Evolutionary conservation across 2,329 filamentous ascomycete species (phyloP).

Genomic region (Colletotrichum viniferum): DNA sequence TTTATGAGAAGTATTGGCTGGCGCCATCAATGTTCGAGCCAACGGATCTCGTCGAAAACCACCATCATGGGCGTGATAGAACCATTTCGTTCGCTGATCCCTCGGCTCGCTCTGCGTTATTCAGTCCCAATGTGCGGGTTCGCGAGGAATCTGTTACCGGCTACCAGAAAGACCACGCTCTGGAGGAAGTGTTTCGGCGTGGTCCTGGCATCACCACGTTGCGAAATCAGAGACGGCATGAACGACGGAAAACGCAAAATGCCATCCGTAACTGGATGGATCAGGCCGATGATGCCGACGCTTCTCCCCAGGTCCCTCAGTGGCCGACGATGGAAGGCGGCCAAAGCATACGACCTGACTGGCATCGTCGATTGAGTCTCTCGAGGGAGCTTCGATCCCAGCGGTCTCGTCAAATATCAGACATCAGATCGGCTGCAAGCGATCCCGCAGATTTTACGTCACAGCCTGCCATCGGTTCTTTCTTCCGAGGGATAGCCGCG

Average conservation of each 20-base stretch:
- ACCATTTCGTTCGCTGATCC: constrained; percentile 64
- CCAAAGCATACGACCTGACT: constrained; percentile 42
- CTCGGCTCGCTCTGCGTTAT: constrained; percentile 63
- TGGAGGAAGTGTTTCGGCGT: constrained; percentile 88
- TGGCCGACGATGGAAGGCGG: constrained; percentile 55
- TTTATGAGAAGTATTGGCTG: constrained; percentile 84
- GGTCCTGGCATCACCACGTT: constrained; percentile 69
- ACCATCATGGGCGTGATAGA: constrained; percentile 53
- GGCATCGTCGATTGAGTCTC: constrained; percentile 58
- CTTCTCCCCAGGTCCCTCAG: constrained; percentile 47
- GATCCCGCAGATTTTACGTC: constrained; percentile 69
- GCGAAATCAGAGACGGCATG: constrained; percentile 63
- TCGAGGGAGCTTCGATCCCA: constrained; percentile 50
- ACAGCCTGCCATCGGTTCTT: constrained; percentile 16
- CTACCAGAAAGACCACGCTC: constrained; percentile 84
- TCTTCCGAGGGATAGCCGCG: constrained; percentile 17
- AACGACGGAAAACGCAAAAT: constrained; percentile 76
- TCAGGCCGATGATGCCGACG: constrained; percentile 58
- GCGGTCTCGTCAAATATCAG: constrained; percentile 55
- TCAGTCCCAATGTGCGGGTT: constrained; percentile 74
- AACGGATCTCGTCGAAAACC: constrained; percentile 82
- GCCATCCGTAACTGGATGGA: constrained; percentile 94
- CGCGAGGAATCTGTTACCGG: constrained; percentile 88
- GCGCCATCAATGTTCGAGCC: constrained; percentile 79
- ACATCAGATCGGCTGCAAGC: constrained; percentile 64